A percentile compares a stretch with the other conserved stretches of the same genome.
phyloP scores from a whole-genome alignment of 2,329 filamentous ascomycete genomes.

The Claviceps spartinae region DNA sequence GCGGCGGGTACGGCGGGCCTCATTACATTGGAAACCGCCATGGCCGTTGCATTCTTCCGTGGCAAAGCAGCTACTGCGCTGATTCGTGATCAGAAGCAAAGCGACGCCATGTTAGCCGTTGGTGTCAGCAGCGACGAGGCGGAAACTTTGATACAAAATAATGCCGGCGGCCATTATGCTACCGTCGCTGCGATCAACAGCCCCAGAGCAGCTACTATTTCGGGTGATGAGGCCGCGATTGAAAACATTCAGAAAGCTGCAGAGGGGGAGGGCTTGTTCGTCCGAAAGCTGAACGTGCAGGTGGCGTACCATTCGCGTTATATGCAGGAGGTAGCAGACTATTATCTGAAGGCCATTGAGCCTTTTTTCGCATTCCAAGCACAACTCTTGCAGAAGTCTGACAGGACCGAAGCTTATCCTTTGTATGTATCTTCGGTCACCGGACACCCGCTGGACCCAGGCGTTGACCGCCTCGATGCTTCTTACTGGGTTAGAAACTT shows the following conservation, averaged over 20 bases:
- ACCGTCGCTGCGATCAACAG: slow-evolving; percentile 18
- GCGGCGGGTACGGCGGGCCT: slow-evolving; percentile 15
- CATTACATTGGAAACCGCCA: slow-evolving; percentile 10
- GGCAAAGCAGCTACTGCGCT: slow-evolving; percentile 16
- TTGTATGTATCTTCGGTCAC: background rate
- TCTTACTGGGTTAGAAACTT: background rate
- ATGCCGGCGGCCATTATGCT: slow-evolving; percentile 9
- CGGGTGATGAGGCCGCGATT: slow-evolving; percentile 11
- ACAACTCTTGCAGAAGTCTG: background rate
- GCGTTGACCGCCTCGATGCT: background rate
- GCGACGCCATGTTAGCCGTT: slow-evolving; percentile 22
- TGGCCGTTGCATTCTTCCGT: background rate
- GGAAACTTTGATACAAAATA: slow-evolving; percentile 1
- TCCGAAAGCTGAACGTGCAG: slow-evolving; percentile 12
- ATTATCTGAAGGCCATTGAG: background rate
- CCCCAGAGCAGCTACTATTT: slow-evolving; percentile 17
- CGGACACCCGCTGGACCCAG: background rate
- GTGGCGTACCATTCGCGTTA: slow-evolving; percentile 20
- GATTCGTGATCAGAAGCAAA: background rate
- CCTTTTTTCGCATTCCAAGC: background rate
- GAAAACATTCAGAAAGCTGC: slow-evolving; percentile 13
- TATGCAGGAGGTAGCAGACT: slow-evolving; percentile 4
- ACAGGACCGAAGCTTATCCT: too few species aligned
- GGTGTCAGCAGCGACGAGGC: slow-evolving; percentile 18
- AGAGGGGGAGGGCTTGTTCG: slow-evolving; percentile 6